A percentile compares a stretch with the other conserved stretches of the same genome.
Conservation (phyloP, 495 filamentous ascomycete species). For the Hyaloscypha variabilis region DNA sequence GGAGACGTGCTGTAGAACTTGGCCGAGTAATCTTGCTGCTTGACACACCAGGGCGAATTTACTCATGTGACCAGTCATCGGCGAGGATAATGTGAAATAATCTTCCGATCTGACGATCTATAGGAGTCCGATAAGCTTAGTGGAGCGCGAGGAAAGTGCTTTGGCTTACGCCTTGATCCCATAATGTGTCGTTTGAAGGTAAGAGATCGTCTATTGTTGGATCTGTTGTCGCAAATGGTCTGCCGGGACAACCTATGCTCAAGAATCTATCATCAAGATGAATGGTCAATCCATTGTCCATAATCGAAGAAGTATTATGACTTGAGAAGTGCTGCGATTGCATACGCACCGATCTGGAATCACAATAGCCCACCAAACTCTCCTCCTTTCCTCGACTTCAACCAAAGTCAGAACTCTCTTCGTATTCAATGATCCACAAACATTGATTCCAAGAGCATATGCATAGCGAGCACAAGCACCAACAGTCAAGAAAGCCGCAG, state of each 20-base stretch:
- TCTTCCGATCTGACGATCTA: neutral
- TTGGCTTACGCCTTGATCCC: conserved; percentile 31
- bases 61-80: conserved; percentile 7
- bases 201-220: conserved; percentile 42
- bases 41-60: conserved; percentile 6
- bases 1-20: conserved; percentile 13
- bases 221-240: conserved; percentile 33
- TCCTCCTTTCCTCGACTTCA: neutral
- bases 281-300: too few relatives aligned
- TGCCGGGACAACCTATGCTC: conserved; percentile 1
- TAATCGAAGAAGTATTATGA: too few relatives aligned
- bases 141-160: neutral
- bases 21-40: conserved; percentile 13
- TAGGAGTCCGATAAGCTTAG: neutral
- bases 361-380: neutral
- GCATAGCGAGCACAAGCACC: conserved; percentile 42
- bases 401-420: conserved; percentile 38
- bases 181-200: conserved; percentile 45
- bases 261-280: conserved; percentile 5
- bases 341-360: conserved; percentile 33
- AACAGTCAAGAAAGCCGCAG: conserved; percentile 38
- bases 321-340: conserved; percentile 1
- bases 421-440: conserved; percentile 39
- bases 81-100: conserved; percentile 10
- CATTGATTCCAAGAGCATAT: conserved; percentile 40